phyloP scores from a whole-genome alignment of 2,329 filamentous ascomycete species.

The Gnomoniopsis sp. region DNA sequence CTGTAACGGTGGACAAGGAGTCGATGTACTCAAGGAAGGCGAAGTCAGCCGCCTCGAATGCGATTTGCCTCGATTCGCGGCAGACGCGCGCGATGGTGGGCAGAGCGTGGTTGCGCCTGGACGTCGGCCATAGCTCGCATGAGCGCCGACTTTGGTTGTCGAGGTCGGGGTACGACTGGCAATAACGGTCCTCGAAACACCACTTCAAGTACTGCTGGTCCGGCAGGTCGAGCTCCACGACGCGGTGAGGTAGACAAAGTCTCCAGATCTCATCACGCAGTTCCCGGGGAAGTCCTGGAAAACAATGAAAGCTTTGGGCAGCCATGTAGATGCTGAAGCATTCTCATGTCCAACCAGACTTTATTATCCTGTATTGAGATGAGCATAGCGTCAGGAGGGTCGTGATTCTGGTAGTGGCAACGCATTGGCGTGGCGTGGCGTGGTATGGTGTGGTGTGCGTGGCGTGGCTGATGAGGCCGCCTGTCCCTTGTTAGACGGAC shows the following conservation, averaged over 20 bases:
- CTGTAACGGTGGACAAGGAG: not conserved
- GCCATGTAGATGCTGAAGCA: no score
- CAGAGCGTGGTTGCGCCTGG: not conserved
- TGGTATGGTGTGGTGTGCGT: no score
- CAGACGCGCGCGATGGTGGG: constrained; percentile 3
- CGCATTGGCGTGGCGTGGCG: no score
- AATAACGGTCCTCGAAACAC: no score
- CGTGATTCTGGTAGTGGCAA: no score
- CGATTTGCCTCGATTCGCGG: not conserved
- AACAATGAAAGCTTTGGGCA: not conserved
- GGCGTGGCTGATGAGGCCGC: no score
- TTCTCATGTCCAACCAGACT: no score
- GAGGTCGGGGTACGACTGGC: no score
- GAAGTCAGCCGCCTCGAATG: not conserved
- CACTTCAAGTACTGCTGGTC: not conserved
- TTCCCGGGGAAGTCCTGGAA: not conserved
- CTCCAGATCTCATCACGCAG: not conserved
- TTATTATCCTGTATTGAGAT: no score
- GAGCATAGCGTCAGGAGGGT: no score
- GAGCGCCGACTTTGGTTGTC: not conserved
- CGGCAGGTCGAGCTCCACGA: not conserved
- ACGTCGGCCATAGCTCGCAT: not conserved
- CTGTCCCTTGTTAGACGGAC: no score
- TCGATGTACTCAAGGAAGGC: no score
- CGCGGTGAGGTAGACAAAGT: not conserved